A percentile compares a stretch with the other conserved stretches of the same genome.
Evolutionary conservation across 192 early-diverging fungal genomes (phyloP).

Genomic region (Coemansia sp.): DNA sequence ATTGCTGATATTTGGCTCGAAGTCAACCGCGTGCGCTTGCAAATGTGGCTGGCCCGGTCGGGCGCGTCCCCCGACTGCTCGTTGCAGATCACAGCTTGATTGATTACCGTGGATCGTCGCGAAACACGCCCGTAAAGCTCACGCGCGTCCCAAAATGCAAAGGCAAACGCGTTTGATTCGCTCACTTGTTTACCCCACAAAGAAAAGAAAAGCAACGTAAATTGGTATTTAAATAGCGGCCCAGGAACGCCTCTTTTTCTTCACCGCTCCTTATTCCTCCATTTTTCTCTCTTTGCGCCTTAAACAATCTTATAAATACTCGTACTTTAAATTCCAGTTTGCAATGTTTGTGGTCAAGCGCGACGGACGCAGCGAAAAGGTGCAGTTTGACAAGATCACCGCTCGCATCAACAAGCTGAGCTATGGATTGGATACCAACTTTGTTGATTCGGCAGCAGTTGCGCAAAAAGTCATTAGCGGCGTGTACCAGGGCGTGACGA

Average conservation of each 20-base stretch:
- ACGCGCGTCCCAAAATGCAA: conserved; percentile 57
- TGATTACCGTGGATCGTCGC: neutral
- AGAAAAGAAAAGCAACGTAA: too few species aligned
- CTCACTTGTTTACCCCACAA: neutral
- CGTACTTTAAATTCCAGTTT: conserved; percentile 91
- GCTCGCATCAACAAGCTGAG: conserved; percentile 91
- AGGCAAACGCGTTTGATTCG: neutral
- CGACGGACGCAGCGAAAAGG: conserved; percentile 86
- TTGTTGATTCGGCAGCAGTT: conserved; percentile 84
- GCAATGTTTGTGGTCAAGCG: conserved; percentile 59
- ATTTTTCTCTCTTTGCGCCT: too few species aligned
- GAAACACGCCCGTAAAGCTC: conserved; percentile 20
- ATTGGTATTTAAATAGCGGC: too few species aligned
- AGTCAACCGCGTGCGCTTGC: conserved; percentile 45
- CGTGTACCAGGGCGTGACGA: conserved; percentile 97
- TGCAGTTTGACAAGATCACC: conserved; percentile 96
- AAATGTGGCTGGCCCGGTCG: conserved; percentile 51
- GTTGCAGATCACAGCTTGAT: conserved; percentile 10
- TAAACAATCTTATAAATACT: too few species aligned
- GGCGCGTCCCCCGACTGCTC: conserved; percentile 43
- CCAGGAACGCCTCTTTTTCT: too few species aligned
- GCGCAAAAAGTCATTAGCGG: conserved; percentile 94
- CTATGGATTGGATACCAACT: conserved; percentile 89
- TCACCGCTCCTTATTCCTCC: too few species aligned
- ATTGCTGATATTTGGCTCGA: conserved; percentile 53